Conservation (phyloP, 768 basidiomycete species). For the Pleurotus salmoneostramineus region DNA sequence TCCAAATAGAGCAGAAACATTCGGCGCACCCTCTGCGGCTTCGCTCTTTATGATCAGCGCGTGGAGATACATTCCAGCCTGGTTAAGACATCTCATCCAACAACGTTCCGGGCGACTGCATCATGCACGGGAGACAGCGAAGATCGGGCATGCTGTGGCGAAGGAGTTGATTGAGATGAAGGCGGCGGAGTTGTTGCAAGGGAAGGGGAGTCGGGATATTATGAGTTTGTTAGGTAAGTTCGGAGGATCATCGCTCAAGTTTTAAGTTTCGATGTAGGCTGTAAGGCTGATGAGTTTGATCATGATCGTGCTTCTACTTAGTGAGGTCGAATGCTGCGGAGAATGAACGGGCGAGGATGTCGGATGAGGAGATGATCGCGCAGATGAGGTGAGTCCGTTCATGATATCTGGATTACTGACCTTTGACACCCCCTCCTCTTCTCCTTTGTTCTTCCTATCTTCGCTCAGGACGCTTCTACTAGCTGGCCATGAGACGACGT, state of each 20-base stretch:
- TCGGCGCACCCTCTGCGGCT: constrained; percentile 12
- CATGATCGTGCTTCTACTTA: constrained; percentile 4
- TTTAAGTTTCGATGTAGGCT: too few relatives aligned
- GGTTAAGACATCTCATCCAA: constrained; percentile 23
- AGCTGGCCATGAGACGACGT: constrained; percentile 43
- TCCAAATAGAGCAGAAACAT: constrained; percentile 13
- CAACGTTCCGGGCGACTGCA: constrained; percentile 13
- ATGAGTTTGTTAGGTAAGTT: constrained; percentile 25
- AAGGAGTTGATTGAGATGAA: constrained; percentile 19
- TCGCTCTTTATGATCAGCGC: constrained; percentile 16
- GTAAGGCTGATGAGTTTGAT: too few relatives aligned
- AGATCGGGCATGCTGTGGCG: constrained; percentile 15
- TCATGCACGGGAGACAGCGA: constrained; percentile 15
- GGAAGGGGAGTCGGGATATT: constrained; percentile 19
- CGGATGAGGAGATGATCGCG: constrained; percentile 25
- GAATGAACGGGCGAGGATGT: constrained; percentile 24
- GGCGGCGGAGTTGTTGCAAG: constrained; percentile 16
- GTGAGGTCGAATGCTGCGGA: constrained; percentile 37
- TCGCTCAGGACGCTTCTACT: constrained; percentile 21
- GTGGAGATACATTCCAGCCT: constrained; percentile 15
- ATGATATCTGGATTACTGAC: too few relatives aligned
- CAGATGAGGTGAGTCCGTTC: constrained; percentile 19
- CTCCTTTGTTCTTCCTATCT: too few relatives aligned
- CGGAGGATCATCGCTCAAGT: too few relatives aligned
- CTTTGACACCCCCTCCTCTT: neutral